Evolutionary conservation across 495 filamentous ascomycete genomes (phyloP), one percentile per base, ranked within the genome.

Genomic region (Lentithecium fluviatile): DNA sequence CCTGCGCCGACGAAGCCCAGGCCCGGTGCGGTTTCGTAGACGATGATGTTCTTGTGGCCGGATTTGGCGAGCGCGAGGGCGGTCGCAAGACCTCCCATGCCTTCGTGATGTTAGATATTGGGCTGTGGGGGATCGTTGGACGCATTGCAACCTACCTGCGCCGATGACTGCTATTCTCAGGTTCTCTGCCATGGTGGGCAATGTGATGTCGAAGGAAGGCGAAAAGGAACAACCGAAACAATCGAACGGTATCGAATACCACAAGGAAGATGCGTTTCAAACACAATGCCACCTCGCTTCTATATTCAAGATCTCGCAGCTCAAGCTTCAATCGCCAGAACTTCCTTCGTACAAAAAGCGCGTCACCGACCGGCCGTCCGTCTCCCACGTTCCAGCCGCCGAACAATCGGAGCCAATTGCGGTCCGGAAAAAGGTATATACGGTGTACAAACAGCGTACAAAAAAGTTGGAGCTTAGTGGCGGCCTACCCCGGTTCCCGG

Each of bases 1-100:
- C 88, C 89, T 6, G 88, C 88, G 48, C 90, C 90, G 11, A 91
- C 87, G 56, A 92, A 92, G 26, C 88, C 88, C 2, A 92, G 76
- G 56, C 87, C 85, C 17, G 85, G 82, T 0, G 88, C 87, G 25
- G 76, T 81, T 69, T 92, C 88, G 66, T 83, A 92, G 43, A 92
- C 83, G 51, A 86, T 78, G 69, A 92, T 85, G 43, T 85, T 70
- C 65, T 80, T 83, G 74, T 90, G 90, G 13, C 87, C 88, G 70
- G 83, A 80, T 71, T 86, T 84, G 6, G 88, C 87, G 37, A 91
- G 79, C 24, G 87, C 85, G 21, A 92, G 79, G 45, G 88, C 88
- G 46, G 73, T 80, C 42, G 87, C 84, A 36, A 92, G 75, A 29
- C 88, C 88, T 25, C 88, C 88, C 88, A 91, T 91, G 54, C 88